Percentiles rank a stretch among this genome's conserved stretches.
Conservation (phyloP, 371 early-diverging fungal genomes). For the Mucor irregularis region DNA sequence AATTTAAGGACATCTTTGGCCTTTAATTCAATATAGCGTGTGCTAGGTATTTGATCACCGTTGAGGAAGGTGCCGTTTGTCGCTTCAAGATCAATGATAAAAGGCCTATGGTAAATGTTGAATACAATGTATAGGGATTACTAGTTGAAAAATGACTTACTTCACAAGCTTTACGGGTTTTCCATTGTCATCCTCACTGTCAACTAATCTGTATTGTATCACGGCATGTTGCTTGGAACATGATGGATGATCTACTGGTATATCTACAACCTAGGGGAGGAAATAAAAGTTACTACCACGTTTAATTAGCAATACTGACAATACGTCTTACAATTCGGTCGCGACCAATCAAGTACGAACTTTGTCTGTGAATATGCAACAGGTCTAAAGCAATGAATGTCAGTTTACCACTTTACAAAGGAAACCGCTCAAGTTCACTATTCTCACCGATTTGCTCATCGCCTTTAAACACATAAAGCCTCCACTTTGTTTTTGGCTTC, state of each 20-base stretch:
- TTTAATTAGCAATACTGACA: too few relatives aligned
- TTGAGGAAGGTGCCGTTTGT: conserved; percentile 92
- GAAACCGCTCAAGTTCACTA: too few relatives aligned
- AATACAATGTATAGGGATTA: too few relatives aligned
- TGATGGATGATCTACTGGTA: conserved; percentile 88
- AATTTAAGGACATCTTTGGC: conserved; percentile 84
- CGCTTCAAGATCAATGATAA: conserved; percentile 92
- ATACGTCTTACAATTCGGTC: conserved; percentile 85
- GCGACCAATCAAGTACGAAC: conserved; percentile 87
- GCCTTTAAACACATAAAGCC: conserved; percentile 92
- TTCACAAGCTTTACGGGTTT: conserved; percentile 49
- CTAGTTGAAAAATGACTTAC: conserved; percentile 32
- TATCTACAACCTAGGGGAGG: conserved; percentile 75
- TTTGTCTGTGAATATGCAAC: conserved; percentile 83
- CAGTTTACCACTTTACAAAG: not conserved
- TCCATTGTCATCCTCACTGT: conserved; percentile 9
- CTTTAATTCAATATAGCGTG: conserved; percentile 83
- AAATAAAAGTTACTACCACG: too few relatives aligned
- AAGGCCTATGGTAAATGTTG: conserved; percentile 61
- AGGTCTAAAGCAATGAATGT: conserved; percentile 55
- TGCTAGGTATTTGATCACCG: conserved; percentile 68
- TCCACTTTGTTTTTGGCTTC: conserved; percentile 72
- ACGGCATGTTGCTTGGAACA: conserved; percentile 92
- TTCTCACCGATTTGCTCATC: conserved; percentile 77
- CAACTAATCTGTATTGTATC: conserved; percentile 50